phyloP scores from a whole-genome alignment of 2,329 filamentous ascomycete species.

The Calonectria leucothoes region DNA sequence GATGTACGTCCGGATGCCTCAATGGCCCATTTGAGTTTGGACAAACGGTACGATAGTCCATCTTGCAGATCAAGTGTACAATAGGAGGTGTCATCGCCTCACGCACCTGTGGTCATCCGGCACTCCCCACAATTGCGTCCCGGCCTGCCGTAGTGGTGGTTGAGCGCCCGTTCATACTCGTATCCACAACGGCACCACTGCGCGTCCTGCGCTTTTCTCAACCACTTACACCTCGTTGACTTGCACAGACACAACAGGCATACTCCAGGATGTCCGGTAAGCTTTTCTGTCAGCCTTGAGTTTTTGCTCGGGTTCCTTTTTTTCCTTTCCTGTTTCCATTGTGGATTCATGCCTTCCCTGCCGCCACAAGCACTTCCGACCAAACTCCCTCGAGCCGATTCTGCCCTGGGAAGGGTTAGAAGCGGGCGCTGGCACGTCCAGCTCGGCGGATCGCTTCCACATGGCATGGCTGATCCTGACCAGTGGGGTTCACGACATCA shows the following conservation, averaged over 20 bases:
- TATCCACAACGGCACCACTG: slow-evolving; percentile 33
- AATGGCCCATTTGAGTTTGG: neutral
- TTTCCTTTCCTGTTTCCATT: neutral
- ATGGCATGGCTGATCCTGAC: slow-evolving; percentile 29
- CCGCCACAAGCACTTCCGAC: slow-evolving; percentile 1
- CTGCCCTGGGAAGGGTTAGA: slow-evolving; percentile 14
- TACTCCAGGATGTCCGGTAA: slow-evolving; percentile 25
- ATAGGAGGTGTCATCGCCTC: slow-evolving; percentile 18
- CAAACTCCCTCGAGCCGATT: neutral
- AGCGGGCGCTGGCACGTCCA: slow-evolving; percentile 32
- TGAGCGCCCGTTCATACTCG: slow-evolving; percentile 23
- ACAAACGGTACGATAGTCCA: slow-evolving; percentile 9
- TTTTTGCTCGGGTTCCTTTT: neutral
- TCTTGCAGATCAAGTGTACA: slow-evolving; percentile 35
- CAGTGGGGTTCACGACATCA: slow-evolving; percentile 36
- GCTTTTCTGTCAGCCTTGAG: neutral
- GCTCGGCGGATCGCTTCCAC: slow-evolving; percentile 32
- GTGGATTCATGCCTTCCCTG: slow-evolving; percentile 19
- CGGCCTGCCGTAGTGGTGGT: slow-evolving; percentile 30
- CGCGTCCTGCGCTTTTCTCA: slow-evolving; percentile 40
- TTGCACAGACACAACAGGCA: slow-evolving; percentile 36
- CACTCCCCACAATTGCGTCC: slow-evolving; percentile 22
- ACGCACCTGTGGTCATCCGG: slow-evolving; percentile 24
- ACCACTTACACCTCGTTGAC: slow-evolving; percentile 31
- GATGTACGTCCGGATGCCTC: neutral